phyloP scores from a whole-genome alignment of 495 filamentous ascomycete genomes.

The Podospora conica region DNA sequence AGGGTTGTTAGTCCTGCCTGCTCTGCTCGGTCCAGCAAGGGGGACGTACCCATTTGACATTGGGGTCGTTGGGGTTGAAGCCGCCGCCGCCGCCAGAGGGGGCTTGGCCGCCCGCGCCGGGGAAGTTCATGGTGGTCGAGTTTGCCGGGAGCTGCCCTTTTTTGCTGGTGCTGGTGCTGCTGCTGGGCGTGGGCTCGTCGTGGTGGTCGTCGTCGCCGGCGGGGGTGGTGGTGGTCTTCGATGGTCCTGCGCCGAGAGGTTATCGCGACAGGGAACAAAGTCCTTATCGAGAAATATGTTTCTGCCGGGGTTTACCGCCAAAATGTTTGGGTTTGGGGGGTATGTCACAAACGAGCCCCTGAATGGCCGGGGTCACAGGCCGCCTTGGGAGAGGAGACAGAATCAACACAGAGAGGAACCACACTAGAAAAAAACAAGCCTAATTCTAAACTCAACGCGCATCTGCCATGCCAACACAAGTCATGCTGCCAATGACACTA shows the following conservation, averaged over 20 bases:
- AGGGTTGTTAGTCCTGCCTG: not conserved
- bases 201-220: not conserved
- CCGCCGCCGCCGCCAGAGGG: constrained; percentile 7
- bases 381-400: too few species aligned
- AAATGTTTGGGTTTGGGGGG: not conserved
- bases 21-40: not conserved
- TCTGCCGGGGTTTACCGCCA: constrained; percentile 25
- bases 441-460: not conserved
- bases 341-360: not conserved
- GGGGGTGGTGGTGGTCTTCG: not conserved
- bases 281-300: constrained; percentile 25
- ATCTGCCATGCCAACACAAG: not conserved
- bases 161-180: not conserved
- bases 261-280: not conserved
- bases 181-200: not conserved
- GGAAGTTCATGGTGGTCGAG: constrained; percentile 19
- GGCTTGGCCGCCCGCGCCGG: constrained; percentile 13
- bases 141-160: not conserved
- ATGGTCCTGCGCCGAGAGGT: not conserved
- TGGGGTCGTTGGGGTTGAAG: constrained; percentile 39
- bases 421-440: not conserved
- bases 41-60: constrained; percentile 29
- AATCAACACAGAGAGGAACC: too few species aligned
- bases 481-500: not conserved
- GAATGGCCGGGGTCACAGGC: not conserved